phyloP scores from a whole-genome alignment of 306 rosid species.

The Luffa aegyptiaca region DNA sequence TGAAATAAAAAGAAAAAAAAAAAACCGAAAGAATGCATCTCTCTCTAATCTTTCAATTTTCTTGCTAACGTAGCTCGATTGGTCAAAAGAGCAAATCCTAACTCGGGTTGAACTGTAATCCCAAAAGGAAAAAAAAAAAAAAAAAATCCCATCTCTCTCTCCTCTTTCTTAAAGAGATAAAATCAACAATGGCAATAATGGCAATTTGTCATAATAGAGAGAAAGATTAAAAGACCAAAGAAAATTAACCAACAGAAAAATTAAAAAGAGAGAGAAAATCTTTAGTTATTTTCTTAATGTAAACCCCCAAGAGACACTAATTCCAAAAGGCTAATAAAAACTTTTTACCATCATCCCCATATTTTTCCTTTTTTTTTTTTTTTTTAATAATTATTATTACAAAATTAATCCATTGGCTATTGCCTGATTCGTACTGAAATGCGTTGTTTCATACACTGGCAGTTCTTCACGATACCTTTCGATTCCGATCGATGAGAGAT shows the following conservation, averaged over 20 bases:
- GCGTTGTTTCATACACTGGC: slow-evolving; percentile 94
- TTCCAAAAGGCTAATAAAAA: slow-evolving; percentile 1
- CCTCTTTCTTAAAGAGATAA: background rate
- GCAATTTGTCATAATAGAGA: background rate
- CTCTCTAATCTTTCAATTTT: no score
- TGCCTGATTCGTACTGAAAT: slow-evolving; percentile 62
- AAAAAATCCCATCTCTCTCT: background rate
- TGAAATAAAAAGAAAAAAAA: no score
- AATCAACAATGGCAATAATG: background rate
- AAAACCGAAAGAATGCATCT: no score
- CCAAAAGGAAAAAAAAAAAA: no score
- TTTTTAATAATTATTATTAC: slow-evolving; percentile 29
- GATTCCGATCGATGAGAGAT: slow-evolving; percentile 69
- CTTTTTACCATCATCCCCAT: background rate
- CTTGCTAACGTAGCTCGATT: no score
- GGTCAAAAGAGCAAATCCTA: no score
- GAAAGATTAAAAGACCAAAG: background rate
- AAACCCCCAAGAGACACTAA: background rate
- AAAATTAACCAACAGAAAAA: background rate
- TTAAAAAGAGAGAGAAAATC: background rate
- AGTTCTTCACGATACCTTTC: slow-evolving; percentile 80
- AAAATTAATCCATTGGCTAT: slow-evolving; percentile 64
- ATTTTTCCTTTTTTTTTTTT: background rate
- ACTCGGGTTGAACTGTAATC: no score
- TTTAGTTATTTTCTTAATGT: slow-evolving; percentile 1